Evolutionary conservation across 495 filamentous ascomycete genomes (phyloP).

Genomic region (Penicillium psychrofluorescens): DNA sequence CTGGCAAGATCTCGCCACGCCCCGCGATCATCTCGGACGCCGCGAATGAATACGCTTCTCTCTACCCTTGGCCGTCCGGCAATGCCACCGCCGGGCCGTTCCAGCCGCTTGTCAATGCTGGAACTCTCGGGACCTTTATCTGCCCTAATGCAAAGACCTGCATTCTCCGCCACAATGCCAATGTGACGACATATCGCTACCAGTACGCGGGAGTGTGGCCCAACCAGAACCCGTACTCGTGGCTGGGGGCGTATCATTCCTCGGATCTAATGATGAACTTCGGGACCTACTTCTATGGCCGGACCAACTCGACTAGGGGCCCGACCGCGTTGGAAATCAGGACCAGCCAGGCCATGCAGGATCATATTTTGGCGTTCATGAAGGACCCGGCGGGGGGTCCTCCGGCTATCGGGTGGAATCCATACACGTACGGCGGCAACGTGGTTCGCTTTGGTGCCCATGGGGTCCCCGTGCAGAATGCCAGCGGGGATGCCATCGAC

Average conservation of each 20-base stretch:
- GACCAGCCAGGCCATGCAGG: slow-evolving; percentile 33
- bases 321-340: slow-evolving; percentile 24
- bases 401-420: background rate
- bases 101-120: no score
- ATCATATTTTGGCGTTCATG: slow-evolving; percentile 18
- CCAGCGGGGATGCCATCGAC: slow-evolving; percentile 1
- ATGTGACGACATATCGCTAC: slow-evolving; percentile 38
- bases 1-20: slow-evolving; percentile 9
- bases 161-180: slow-evolving; percentile 2
- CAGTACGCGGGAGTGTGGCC: slow-evolving; percentile 17
- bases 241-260: slow-evolving; percentile 38
- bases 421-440: background rate
- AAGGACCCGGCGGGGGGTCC: slow-evolving; percentile 8
- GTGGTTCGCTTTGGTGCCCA: slow-evolving; percentile 5
- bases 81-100: slow-evolving; percentile 20
- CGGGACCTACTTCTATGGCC: slow-evolving; percentile 24
- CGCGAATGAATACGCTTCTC: slow-evolving; percentile 27
- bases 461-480: background rate
- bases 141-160: background rate
- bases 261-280: slow-evolving; percentile 40
- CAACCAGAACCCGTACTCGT: slow-evolving; percentile 34
- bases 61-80: slow-evolving; percentile 13
- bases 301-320: slow-evolving; percentile 9
- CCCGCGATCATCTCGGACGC: slow-evolving; percentile 36
- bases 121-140: no score